phyloP scores from a whole-genome alignment of 768 basidiomycete genomes.

The Boletellus ananas region DNA sequence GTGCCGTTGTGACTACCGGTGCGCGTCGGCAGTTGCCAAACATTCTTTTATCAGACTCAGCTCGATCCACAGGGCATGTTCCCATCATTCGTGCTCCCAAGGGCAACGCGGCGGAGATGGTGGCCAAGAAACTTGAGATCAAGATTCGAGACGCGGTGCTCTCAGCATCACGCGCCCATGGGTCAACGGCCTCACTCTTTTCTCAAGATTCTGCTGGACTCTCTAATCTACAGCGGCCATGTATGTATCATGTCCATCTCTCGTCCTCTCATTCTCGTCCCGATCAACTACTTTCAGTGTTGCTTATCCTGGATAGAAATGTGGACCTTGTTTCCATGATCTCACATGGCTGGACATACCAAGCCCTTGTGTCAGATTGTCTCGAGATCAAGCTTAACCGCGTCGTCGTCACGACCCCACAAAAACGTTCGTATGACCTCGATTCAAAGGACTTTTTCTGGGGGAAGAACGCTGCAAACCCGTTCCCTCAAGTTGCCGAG shows the following conservation, averaged over 20 bases:
- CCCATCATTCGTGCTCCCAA: slow-evolving; percentile 93
- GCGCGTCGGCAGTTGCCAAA: slow-evolving; percentile 17
- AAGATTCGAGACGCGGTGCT: slow-evolving; percentile 86
- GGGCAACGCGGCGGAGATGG: slow-evolving; percentile 98
- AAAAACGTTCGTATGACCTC: slow-evolving; percentile 85
- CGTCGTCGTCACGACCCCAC: slow-evolving; percentile 75
- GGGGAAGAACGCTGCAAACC: slow-evolving; percentile 92
- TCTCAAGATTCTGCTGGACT: slow-evolving; percentile 78
- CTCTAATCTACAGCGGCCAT: slow-evolving; percentile 81
- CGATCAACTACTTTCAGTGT: slow-evolving; percentile 48
- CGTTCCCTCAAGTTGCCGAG: slow-evolving; percentile 98
- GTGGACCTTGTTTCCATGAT: slow-evolving; percentile 91
- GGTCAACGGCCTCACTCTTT: slow-evolving; percentile 59
- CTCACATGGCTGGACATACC: slow-evolving; percentile 98
- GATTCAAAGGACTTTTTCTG: slow-evolving; percentile 99
- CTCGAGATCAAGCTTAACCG: slow-evolving; percentile 96
- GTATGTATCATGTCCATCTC: slow-evolving; percentile 42
- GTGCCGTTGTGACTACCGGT: slow-evolving; percentile 87
- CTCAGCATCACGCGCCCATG: slow-evolving; percentile 60
- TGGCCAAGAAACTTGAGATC: slow-evolving; percentile 92
- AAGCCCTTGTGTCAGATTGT: slow-evolving; percentile 96
- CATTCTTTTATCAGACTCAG: background rate
- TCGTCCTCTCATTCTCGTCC: background rate
- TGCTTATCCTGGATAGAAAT: slow-evolving; percentile 92
- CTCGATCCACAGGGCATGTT: slow-evolving; percentile 62